Conservation (phyloP, 2,329 filamentous ascomycete genomes). For the Diaporthe longicolla region DNA sequence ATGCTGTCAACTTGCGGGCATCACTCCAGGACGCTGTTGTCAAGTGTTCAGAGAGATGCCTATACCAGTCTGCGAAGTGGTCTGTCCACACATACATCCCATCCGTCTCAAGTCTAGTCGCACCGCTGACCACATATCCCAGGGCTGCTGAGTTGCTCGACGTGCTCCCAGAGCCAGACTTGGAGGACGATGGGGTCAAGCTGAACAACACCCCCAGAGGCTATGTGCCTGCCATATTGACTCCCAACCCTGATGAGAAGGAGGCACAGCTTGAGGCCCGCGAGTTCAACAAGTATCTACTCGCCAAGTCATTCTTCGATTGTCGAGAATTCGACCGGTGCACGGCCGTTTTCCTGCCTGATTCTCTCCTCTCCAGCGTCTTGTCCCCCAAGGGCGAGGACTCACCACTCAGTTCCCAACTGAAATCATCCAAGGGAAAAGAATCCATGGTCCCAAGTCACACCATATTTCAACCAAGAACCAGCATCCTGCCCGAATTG, state of each 20-base stretch:
- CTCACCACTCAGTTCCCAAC: constrained; percentile 60
- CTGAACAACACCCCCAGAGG: constrained; percentile 61
- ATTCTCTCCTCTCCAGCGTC: constrained; percentile 79
- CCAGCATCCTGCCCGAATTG: constrained; percentile 65
- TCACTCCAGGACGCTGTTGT: constrained; percentile 88
- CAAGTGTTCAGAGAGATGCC: constrained; percentile 92
- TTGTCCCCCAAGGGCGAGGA: constrained; percentile 64
- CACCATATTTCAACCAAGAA: constrained; percentile 38
- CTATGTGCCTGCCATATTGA: constrained; percentile 63
- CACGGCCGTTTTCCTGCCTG: constrained; percentile 88
- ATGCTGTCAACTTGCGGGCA: constrained; percentile 75
- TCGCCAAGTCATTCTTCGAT: constrained; percentile 95
- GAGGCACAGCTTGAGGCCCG: constrained; percentile 83
- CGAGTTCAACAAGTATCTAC: constrained; percentile 86
- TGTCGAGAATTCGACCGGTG: constrained; percentile 96
- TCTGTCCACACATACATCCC: constrained; percentile 54
- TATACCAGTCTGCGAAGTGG: constrained; percentile 99
- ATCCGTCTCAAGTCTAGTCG: no score
- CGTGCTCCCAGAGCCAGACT: constrained; percentile 75
- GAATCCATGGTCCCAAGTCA: constrained; percentile 51
- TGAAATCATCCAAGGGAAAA: constrained; percentile 79
- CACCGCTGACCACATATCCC: constrained; percentile 35
- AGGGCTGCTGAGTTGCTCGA: constrained; percentile 96
- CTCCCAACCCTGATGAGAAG: constrained; percentile 74
- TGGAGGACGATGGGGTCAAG: constrained; percentile 63